phyloP scores from a whole-genome alignment of 371 early-diverging fungal species.

The Mortierella sp. region DNA sequence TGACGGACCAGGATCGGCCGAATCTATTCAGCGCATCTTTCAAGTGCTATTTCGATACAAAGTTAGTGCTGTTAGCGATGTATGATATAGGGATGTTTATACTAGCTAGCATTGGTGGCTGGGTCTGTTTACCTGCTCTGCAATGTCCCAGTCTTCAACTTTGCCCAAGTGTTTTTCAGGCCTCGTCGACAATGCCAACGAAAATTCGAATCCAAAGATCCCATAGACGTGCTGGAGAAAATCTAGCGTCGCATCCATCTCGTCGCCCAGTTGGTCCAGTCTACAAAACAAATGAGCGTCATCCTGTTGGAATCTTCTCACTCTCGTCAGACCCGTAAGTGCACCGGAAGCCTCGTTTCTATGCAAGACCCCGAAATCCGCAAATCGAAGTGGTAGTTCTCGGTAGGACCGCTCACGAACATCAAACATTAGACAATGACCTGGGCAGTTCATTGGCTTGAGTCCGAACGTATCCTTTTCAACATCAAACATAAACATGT shows the following conservation, averaged over 20 bases:
- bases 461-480: constrained; percentile 93
- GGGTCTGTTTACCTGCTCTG: constrained; percentile 81
- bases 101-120: too few species aligned
- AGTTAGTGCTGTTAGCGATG: background rate
- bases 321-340: constrained; percentile 97
- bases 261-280: constrained; percentile 81
- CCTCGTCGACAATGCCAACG: constrained; percentile 94
- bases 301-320: constrained; percentile 99
- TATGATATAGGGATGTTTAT: background rate
- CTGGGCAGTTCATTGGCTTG: constrained; percentile 99
- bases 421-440: constrained; percentile 98
- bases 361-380: constrained; percentile 99
- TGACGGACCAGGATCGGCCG: constrained; percentile 88
- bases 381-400: constrained; percentile 97
- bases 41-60: constrained; percentile 57
- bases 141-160: constrained; percentile 93
- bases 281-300: constrained; percentile 99
- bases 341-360: constrained; percentile 99
- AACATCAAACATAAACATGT: constrained; percentile 98
- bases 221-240: constrained; percentile 91
- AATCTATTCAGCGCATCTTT: constrained; percentile 86
- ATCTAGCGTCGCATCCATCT: constrained; percentile 86
- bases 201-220: constrained; percentile 88
- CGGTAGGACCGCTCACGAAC: constrained; percentile 93
- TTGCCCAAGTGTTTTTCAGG: constrained; percentile 95